phyloP scores from a whole-genome alignment of 306 rosid genomes.

The Vigna reflexopilosa region DNA sequence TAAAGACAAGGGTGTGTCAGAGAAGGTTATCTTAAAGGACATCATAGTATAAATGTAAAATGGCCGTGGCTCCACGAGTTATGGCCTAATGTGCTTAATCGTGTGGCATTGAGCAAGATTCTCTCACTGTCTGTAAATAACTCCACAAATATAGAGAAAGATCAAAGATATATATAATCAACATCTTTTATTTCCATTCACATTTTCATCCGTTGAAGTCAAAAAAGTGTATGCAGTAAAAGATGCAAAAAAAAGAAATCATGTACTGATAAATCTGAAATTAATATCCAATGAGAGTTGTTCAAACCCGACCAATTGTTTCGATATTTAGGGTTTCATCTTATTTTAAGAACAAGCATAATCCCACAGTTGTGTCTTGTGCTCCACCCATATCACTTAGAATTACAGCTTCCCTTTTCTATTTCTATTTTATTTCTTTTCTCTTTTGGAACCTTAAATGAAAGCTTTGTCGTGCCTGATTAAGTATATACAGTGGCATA shows the following conservation, averaged over 20 bases:
- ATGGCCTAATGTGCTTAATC: constrained; percentile 37
- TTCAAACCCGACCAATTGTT: constrained; percentile 47
- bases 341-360: constrained; percentile 45
- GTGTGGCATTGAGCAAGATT: constrained; percentile 37
- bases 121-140: constrained; percentile 6
- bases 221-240: constrained; percentile 13
- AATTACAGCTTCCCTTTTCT: constrained; percentile 37
- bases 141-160: constrained; percentile 23
- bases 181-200: neutral
- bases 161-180: constrained; percentile 14
- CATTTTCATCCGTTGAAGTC: constrained; percentile 26
- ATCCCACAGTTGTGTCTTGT: constrained; percentile 75
- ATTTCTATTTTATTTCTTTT: constrained; percentile 7
- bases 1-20: constrained; percentile 54
- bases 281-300: constrained; percentile 31
- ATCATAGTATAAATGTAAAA: constrained; percentile 38
- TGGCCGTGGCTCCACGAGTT: constrained; percentile 41
- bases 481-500: constrained; percentile 5
- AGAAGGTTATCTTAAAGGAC: constrained; percentile 46
- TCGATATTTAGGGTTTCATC: constrained; percentile 33
- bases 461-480: constrained; percentile 33
- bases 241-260: neutral
- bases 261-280: constrained; percentile 42
- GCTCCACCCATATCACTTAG: constrained; percentile 61
- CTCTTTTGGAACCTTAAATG: constrained; percentile 31